Base-by-base conservation (phyloP, 805 yeast genomes). In the Starmera caribaea region DNA sequence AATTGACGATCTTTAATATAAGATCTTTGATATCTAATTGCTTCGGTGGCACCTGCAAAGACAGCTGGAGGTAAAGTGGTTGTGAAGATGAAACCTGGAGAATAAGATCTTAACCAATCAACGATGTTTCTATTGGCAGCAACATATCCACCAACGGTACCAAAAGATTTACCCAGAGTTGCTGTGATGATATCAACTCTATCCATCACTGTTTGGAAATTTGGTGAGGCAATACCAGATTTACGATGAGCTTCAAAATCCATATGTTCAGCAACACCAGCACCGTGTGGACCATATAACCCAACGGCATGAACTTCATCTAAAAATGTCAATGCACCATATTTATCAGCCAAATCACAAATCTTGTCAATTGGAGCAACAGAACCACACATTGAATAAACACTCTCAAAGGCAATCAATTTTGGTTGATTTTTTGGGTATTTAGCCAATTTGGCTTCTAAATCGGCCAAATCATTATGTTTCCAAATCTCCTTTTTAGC, bases 281-380 rank as follows among this genome's bases (percentile, higher is more conserved):
- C 98, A 58, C 99, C 99, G 54, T 85, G 96, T 44, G 99, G 97
- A 54, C 99, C 99, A 59, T 92, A 92, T 81, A 92, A 75, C 41
- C 99, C 99, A 36, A 92, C 97, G 30, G 98, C 97, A 57, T 92
- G 99, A 31, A 92, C 99, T 64, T 92, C 99, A 61, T 92, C 99
- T 60, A 92, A 70, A 63, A 92, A 92, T 27, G 99, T 92, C 53
- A 92, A 65, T 36, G 97, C 97, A 45, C 97, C 97, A 59, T 92
- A 92, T 65, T 92, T 87, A 39, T 92, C 96, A 32, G 99, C 99
- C 55, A 92, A 72, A 51, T 89, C 96, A 61, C 97, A 90, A 49
- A 92, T 88, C 45, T 74, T 78, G 54, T 82, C 86, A 53, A 92
- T 92, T 38, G 96, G 96, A 31, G 97, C 83, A 42, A 92, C 85